phyloP scores from a whole-genome alignment of 2,329 filamentous ascomycete species.

The Aspergillus puulaauensis region DNA sequence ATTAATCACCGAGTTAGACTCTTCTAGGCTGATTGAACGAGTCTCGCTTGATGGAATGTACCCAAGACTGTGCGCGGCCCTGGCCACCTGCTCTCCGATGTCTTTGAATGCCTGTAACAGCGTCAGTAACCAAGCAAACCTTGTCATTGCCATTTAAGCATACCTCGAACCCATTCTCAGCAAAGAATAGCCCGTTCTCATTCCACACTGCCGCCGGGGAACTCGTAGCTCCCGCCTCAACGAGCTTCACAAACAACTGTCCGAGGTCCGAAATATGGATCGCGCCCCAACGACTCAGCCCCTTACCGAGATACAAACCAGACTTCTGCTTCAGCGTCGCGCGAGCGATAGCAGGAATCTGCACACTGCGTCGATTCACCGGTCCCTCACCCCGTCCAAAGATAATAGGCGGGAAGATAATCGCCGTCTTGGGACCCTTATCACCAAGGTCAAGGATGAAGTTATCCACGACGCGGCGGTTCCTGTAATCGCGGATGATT shows the following conservation, averaged over 20 bases:
- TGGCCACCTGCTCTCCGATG: constrained; percentile 22
- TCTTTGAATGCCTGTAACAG: constrained; percentile 17
- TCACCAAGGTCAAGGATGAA: constrained; percentile 55
- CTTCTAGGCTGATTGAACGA: constrained; percentile 19
- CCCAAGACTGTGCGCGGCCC: constrained; percentile 20
- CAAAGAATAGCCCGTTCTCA: constrained; percentile 41
- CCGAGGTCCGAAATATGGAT: constrained; percentile 61
- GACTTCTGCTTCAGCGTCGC: constrained; percentile 47
- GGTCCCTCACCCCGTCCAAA: constrained; percentile 54
- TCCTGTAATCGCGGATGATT: constrained; percentile 34
- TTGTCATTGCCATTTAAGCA: background rate
- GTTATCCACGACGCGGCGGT: constrained; percentile 67
- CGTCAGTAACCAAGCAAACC: background rate
- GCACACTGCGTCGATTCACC: constrained; percentile 51
- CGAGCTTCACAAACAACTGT: constrained; percentile 52
- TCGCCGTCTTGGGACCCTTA: constrained; percentile 52
- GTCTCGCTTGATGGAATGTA: constrained; percentile 21
- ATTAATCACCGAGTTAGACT: constrained; percentile 24
- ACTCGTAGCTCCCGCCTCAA: constrained; percentile 41
- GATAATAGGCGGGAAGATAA: constrained; percentile 65
- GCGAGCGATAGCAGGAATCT: constrained; percentile 48
- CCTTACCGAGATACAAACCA: constrained; percentile 54
- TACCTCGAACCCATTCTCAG: constrained; percentile 25
- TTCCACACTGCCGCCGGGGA: constrained; percentile 33
- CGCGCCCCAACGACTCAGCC: constrained; percentile 58